Evolutionary conservation across 1,284 basidiomycete genomes (phyloP), one percentile per base, ranked within the genome.

Genomic region (Neonothopanus nambi): DNA sequence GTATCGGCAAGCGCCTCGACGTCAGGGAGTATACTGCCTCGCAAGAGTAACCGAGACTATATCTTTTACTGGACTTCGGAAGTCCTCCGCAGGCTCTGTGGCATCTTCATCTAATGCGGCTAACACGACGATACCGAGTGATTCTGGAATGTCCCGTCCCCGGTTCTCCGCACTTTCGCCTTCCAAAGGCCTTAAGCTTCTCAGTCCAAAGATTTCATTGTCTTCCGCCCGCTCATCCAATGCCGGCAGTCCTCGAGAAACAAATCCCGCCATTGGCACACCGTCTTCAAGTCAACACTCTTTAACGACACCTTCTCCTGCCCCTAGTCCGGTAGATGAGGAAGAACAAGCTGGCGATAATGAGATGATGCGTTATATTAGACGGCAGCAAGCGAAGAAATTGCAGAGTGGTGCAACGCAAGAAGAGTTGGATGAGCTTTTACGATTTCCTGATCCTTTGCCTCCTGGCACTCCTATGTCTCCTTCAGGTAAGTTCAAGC

Each of bases 301-400:
- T 9, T 66, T 89, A 23, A 89, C 87, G 5, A 91, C 90, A 2
- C 89, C 89, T n/a, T 92, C 90, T 8, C 89, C 89, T 3, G 81
- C 79, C 5, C 87, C 82, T 20, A 86, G 80, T 59, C 73, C 80
- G 2, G 76, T 89, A 0, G 93, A 95, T 59, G 96, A 99, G 58
- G 97, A 99, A 60, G 95, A 98, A 70, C 57, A 88, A 1, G 71
- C 89, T 12, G 97, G 92, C 18, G 97, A 99, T 65, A 93, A 95
- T 58, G 97, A 99, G 74, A 99, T 99, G 96, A 75, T 91, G 64
- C 87, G 91, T 57, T 99, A 98, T 69, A 93, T 98, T 57, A 82
- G 85, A 60, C 82, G 95, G 28, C 91, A 97, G 62, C 90, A 95
- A 60, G 85, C 90, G 12, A 93, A 93, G 74, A 93, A 91, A 68